phyloP scores from a whole-genome alignment of 1,284 basidiomycete genomes.

The Porodaedalea pini region DNA sequence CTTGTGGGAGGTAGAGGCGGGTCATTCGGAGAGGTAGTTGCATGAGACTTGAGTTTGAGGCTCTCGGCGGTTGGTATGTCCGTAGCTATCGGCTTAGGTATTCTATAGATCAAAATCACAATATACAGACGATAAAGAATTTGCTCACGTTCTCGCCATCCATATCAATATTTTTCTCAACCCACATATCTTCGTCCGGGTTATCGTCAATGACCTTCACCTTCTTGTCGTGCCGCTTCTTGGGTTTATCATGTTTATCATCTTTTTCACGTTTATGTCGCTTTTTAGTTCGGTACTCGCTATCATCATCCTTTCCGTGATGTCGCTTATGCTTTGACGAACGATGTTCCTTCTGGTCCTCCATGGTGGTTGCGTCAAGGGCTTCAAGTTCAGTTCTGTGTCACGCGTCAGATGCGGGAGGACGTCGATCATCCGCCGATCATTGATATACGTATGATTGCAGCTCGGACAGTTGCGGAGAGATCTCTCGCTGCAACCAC shows the following conservation, averaged over 20 bases:
- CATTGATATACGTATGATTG: background rate
- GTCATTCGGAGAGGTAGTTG: slow-evolving; percentile 40
- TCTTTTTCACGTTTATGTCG: slow-evolving; percentile 46
- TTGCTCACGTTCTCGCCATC: slow-evolving; percentile 64
- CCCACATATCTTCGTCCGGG: slow-evolving; percentile 72
- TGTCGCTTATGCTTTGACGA: slow-evolving; percentile 35
- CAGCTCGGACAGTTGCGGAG: background rate
- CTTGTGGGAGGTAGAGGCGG: slow-evolving; percentile 43
- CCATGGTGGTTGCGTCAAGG: slow-evolving; percentile 1
- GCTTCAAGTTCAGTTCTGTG: background rate
- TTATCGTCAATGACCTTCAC: slow-evolving; percentile 64
- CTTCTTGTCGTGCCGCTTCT: slow-evolving; percentile 36
- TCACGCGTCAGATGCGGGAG: background rate
- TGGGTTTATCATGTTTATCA: slow-evolving; percentile 24
- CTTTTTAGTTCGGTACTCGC: slow-evolving; percentile 46
- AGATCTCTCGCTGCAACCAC: too few relatives aligned
- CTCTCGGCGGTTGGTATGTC: slow-evolving; percentile 79
- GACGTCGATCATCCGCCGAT: slow-evolving; percentile 2
- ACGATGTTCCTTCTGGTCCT: slow-evolving; percentile 5
- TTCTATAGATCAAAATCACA: slow-evolving; percentile 12
- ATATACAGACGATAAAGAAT: slow-evolving; percentile 1
- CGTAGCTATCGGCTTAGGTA: slow-evolving; percentile 53
- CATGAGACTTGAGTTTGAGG: slow-evolving; percentile 63
- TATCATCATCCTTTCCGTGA: slow-evolving; percentile 34
- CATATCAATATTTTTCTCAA: slow-evolving; percentile 82